Evolutionary conservation across 2,329 filamentous ascomycete genomes (phyloP).

Genomic region (Fusarium incarnatum): DNA sequence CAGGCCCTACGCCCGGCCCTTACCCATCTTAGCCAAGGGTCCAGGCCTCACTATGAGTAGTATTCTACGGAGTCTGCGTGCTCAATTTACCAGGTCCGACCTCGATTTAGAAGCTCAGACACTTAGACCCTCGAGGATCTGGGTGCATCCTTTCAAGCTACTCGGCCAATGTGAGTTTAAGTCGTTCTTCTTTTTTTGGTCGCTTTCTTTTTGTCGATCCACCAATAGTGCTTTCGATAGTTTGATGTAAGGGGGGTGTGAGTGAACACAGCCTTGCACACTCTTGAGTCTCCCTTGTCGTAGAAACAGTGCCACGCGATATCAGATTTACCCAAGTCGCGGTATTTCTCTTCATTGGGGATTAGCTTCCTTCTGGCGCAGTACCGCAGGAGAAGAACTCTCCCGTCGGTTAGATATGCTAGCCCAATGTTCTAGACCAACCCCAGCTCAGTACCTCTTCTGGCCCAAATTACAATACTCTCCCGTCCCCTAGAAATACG

Average conservation of each 20-base stretch:
- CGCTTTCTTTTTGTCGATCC: not conserved
- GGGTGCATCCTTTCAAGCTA: slow-evolving; percentile 20
- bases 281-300: not conserved
- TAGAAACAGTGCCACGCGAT: not conserved
- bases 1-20: not conserved
- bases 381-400: not conserved
- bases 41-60: slow-evolving; percentile 5
- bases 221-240: slow-evolving; percentile 21
- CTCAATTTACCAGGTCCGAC: slow-evolving; percentile 17
- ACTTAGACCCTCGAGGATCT: slow-evolving; percentile 5
- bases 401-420: slow-evolving; percentile 5
- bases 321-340: not conserved
- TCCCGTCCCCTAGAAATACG: slow-evolving; percentile 23
- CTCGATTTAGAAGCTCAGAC: slow-evolving; percentile 32
- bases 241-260: not conserved
- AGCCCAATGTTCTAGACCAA: slow-evolving; percentile 12
- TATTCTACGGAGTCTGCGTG: slow-evolving; percentile 12
- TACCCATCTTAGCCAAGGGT: slow-evolving; percentile 6
- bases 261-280: not conserved
- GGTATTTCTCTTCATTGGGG: not conserved
- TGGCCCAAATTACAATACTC: slow-evolving; percentile 17
- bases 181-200: not conserved
- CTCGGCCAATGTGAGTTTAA: slow-evolving; percentile 16
- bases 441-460: slow-evolving; percentile 2
- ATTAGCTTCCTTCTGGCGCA: slow-evolving; percentile 1